Evolutionary conservation across 2,329 filamentous ascomycete genomes (phyloP).

Genomic region (Akanthomyces lecanii): DNA sequence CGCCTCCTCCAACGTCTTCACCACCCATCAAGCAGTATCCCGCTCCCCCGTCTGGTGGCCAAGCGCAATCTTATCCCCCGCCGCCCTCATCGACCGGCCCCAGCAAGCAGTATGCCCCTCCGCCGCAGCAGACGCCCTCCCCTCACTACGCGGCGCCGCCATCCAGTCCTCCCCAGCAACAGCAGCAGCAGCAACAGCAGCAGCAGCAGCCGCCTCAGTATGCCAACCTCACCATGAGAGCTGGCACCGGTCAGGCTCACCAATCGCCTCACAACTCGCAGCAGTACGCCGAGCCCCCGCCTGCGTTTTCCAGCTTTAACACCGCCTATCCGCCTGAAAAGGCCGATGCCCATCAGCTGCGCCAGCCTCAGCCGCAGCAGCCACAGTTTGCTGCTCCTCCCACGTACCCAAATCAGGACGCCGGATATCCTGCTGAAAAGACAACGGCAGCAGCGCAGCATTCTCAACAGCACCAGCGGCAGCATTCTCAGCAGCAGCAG

Average conservation of each 20-base stretch:
- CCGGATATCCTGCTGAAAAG: slow-evolving; percentile 30
- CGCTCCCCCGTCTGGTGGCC: slow-evolving; percentile 42
- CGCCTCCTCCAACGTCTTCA: slow-evolving; percentile 41
- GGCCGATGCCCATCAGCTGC: slow-evolving; percentile 20
- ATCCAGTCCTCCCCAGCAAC: slow-evolving; percentile 18
- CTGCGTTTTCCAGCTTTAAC: slow-evolving; percentile 17
- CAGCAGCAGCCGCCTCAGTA: slow-evolving; percentile 24
- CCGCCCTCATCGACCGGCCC: slow-evolving; percentile 33
- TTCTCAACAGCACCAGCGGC: slow-evolving; percentile 13
- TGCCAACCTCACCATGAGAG: slow-evolving; percentile 23
- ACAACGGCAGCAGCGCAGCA: slow-evolving; percentile 20
- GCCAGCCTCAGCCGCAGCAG: slow-evolving; percentile 26
- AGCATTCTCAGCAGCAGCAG: slow-evolving; percentile 16
- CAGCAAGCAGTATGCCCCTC: slow-evolving; percentile 27
- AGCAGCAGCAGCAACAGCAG: slow-evolving; percentile 22
- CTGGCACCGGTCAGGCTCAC: slow-evolving; percentile 10
- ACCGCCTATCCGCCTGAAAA: slow-evolving; percentile 19
- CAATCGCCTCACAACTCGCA: slow-evolving; percentile 7
- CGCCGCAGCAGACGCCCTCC: slow-evolving; percentile 30
- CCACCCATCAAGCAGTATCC: slow-evolving; percentile 44
- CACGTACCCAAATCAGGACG: slow-evolving; percentile 17
- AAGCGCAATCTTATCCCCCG: slow-evolving; percentile 43
- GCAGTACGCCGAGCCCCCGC: slow-evolving; percentile 10
- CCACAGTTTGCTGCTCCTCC: slow-evolving; percentile 25
- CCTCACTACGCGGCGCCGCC: slow-evolving; percentile 30